Percentiles rank a stretch among this genome's conserved stretches.
Conservation (phyloP, 352 stramenopile genomes). For the Phytophthora aleatoria region DNA sequence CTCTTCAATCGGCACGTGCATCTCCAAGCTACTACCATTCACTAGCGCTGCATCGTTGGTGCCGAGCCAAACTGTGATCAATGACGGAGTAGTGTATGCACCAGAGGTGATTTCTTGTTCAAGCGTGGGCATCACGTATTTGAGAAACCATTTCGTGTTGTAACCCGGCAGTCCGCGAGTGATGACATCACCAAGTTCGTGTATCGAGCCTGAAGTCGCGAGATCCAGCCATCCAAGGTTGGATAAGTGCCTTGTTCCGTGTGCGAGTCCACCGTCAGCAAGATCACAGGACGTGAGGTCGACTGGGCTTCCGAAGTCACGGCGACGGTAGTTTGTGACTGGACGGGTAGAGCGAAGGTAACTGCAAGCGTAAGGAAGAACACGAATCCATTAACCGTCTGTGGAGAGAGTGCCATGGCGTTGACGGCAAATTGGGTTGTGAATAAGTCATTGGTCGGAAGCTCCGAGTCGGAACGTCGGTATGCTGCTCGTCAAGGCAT, state of each 20-base stretch:
- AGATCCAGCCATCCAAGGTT: background rate
- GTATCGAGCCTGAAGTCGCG: background rate
- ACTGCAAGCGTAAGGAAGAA: too few species aligned
- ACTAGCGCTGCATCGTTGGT: constrained; percentile 52
- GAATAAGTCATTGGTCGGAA: too few species aligned
- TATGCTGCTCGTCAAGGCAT: too few species aligned
- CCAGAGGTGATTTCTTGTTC: background rate
- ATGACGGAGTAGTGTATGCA: background rate
- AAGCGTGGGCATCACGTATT: background rate
- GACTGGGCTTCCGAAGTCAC: too few species aligned
- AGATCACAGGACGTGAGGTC: background rate
- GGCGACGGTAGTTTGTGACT: too few species aligned
- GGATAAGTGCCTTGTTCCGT: background rate
- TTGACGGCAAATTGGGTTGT: too few species aligned
- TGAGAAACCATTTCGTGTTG: background rate
- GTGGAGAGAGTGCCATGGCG: too few species aligned
- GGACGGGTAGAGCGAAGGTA: too few species aligned
- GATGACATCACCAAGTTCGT: background rate
- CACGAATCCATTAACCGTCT: too few species aligned
- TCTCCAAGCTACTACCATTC: constrained; percentile 24
- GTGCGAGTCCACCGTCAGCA: background rate
- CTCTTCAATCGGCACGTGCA: constrained; percentile 47
- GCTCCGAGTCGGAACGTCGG: too few species aligned
- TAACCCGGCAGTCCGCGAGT: background rate
- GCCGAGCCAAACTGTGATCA: constrained; percentile 55